Conservation (phyloP, 768 basidiomycete species). For the Collybiopsis luxurians region DNA sequence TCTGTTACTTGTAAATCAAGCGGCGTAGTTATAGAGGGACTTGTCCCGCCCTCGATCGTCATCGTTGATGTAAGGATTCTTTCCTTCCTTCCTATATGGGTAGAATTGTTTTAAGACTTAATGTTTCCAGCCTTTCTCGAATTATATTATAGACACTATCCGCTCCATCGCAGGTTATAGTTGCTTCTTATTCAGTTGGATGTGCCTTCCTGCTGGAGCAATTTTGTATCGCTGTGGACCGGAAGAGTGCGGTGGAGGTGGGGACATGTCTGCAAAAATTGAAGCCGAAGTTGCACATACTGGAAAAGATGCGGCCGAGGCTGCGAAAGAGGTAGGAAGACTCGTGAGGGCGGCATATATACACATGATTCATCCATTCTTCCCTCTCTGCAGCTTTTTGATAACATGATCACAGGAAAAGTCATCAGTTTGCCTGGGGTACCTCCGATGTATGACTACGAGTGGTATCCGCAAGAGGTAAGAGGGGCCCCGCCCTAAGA, state of each 20-base stretch:
- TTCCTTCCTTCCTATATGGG: neutral
- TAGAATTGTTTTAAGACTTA: neutral
- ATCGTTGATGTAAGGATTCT: neutral
- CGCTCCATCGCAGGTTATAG: neutral
- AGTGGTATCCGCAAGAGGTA: slow-evolving; percentile 6
- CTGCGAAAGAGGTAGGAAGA: neutral
- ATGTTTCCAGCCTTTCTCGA: neutral
- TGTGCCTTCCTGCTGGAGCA: slow-evolving; percentile 1
- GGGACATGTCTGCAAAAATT: neutral
- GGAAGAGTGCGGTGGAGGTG: neutral
- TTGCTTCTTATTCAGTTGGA: neutral
- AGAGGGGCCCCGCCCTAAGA: too few species aligned
- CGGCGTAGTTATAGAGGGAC: neutral
- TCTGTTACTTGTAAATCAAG: neutral
- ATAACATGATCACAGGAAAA: neutral
- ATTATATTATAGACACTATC: neutral
- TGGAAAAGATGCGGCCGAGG: neutral
- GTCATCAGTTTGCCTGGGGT: neutral
- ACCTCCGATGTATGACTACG: slow-evolving; percentile 8
- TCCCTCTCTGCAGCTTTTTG: neutral
- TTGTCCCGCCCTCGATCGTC: neutral
- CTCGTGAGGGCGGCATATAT: too few species aligned
- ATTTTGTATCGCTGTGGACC: neutral
- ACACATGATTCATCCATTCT: neutral
- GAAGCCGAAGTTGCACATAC: neutral